Evolutionary conservation across 2,329 filamentous ascomycete genomes (phyloP).

Genomic region (Trichothecium roseum): DNA sequence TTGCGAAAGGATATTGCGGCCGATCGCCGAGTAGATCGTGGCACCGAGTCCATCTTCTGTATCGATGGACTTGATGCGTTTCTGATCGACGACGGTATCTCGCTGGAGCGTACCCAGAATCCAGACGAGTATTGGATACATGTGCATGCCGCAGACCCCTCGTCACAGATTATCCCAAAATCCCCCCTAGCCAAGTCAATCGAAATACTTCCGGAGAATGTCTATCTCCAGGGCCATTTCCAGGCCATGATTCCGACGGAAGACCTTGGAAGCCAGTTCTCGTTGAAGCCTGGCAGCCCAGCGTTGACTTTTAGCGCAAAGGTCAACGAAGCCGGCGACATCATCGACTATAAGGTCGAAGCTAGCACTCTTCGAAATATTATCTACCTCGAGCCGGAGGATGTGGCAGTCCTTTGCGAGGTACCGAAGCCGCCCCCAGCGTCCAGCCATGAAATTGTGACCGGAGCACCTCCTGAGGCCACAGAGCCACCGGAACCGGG

Average conservation of each 20-base stretch:
- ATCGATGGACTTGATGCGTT: constrained; percentile 58
- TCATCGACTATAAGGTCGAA: constrained; percentile 44
- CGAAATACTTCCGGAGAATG: constrained; percentile 46
- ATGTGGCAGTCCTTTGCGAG: constrained; percentile 34
- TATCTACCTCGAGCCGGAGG: constrained; percentile 43
- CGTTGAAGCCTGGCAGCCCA: constrained; percentile 38
- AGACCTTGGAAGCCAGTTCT: constrained; percentile 28
- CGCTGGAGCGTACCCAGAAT: constrained; percentile 48
- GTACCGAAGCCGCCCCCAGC: constrained; percentile 15
- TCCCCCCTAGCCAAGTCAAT: constrained; percentile 51
- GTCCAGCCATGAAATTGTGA: background rate
- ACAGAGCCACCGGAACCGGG: constrained; percentile 9
- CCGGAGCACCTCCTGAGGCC: constrained; percentile 1
- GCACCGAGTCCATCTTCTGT: constrained; percentile 53
- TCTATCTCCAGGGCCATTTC: constrained; percentile 48
- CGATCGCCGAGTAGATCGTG: constrained; percentile 45
- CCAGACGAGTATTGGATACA: constrained; percentile 61
- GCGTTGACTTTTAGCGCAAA: constrained; percentile 54
- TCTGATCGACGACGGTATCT: constrained; percentile 73
- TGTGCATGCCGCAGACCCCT: constrained; percentile 69
- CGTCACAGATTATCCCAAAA: constrained; percentile 53
- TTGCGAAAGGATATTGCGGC: constrained; percentile 32
- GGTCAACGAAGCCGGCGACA: constrained; percentile 39
- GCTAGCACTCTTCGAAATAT: constrained; percentile 43
- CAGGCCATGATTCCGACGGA: constrained; percentile 40